These are phyloP conservation scores for Fraxinus anomala DNA, from an alignment of 257 asterid species.

Conservation along the genomic window DNA sequence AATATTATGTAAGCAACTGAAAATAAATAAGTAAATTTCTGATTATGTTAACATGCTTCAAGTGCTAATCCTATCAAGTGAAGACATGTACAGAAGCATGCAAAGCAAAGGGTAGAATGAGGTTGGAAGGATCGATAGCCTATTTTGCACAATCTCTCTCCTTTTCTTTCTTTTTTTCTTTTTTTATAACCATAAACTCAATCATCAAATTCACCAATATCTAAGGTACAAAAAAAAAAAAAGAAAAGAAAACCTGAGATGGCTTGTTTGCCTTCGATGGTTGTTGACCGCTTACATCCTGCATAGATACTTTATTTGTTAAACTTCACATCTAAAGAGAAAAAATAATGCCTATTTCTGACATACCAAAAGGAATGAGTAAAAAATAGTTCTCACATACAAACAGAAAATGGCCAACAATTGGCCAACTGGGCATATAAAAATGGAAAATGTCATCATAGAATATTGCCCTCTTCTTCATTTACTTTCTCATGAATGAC, in stretches of 20 bases:
- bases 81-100: background rate
- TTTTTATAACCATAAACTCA: background rate
- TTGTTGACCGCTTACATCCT: conserved; percentile 48
- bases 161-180: background rate
- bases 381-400: background rate
- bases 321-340: conserved; percentile 5
- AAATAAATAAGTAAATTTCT: conserved; percentile 7
- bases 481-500: background rate
- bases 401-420: background rate
- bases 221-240: background rate
- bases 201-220: conserved; percentile 5
- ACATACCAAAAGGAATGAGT: background rate
- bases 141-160: background rate
- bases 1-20: background rate
- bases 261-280: conserved; percentile 54
- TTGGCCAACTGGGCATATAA: background rate
- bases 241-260: background rate
- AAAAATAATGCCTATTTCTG: background rate
- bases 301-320: conserved; percentile 39
- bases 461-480: background rate
- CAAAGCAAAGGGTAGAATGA: background rate
- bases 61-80: background rate
- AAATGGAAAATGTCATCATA: background rate
- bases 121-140: background rate
- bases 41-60: background rate